phyloP scores from a whole-genome alignment of 441 rosid species.

The Biscutella auriculata region DNA sequence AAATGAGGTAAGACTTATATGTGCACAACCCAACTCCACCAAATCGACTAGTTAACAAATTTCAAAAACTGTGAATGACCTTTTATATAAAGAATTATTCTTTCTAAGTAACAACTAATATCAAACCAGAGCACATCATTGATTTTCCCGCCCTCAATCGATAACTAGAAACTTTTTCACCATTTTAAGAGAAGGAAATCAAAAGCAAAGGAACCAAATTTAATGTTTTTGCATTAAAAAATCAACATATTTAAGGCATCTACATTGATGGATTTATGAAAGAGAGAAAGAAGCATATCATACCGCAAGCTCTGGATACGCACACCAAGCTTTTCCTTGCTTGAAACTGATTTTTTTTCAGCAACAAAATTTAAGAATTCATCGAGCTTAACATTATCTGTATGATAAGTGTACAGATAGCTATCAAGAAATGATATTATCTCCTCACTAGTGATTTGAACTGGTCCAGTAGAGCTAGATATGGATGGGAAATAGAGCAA shows the following conservation, averaged over 20 bases:
- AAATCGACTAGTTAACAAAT: neutral
- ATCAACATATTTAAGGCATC: neutral
- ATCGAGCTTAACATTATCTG: slow-evolving; percentile 35
- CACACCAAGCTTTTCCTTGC: slow-evolving; percentile 68
- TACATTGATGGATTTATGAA: neutral
- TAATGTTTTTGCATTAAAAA: neutral
- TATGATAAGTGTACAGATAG: slow-evolving; percentile 29
- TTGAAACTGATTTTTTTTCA: slow-evolving; percentile 34
- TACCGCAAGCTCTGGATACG: slow-evolving; percentile 81
- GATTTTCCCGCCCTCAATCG: neutral
- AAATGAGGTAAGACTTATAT: neutral
- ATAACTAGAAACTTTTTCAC: neutral
- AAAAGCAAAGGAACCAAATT: neutral
- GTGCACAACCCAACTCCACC: neutral
- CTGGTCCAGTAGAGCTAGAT: slow-evolving; percentile 29
- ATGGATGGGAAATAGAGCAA: slow-evolving; percentile 51
- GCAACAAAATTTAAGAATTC: slow-evolving; percentile 66
- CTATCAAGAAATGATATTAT: slow-evolving; percentile 44
- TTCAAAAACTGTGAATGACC: neutral
- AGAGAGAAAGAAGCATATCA: neutral
- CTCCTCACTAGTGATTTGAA: slow-evolving; percentile 55
- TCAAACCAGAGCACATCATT: neutral
- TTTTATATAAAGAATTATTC: neutral
- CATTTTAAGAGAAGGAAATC: neutral
- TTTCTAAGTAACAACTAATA: neutral